These are phyloP conservation scores for Boletus rubroflammeus DNA, from an alignment of 768 basidiomycete species.

Conservation along the genomic window DNA sequence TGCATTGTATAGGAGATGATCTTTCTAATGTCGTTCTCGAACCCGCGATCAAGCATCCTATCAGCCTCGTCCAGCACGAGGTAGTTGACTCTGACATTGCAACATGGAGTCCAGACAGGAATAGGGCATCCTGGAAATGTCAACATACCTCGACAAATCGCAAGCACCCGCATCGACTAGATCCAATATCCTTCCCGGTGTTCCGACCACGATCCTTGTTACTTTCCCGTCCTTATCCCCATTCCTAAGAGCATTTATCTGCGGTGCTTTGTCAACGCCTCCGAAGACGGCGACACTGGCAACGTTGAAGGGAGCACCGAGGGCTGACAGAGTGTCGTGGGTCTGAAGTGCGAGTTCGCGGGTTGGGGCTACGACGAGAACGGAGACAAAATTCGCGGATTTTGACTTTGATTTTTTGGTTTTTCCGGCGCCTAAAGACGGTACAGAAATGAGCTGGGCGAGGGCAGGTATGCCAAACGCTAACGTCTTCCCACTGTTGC, in stretches of 20 bases:
- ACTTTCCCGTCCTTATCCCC: slow-evolving; percentile 45
- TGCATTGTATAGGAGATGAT: slow-evolving; percentile 79
- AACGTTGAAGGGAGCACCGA: slow-evolving; percentile 74
- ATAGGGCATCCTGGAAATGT: not conserved
- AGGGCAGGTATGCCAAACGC: slow-evolving; percentile 94
- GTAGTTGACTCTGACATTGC: slow-evolving; percentile 65
- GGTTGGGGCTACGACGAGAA: slow-evolving; percentile 89
- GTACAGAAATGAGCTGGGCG: slow-evolving; percentile 51
- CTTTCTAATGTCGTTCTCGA: slow-evolving; percentile 93
- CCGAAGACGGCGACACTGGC: slow-evolving; percentile 88
- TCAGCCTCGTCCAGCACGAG: slow-evolving; percentile 97
- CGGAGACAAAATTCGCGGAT: slow-evolving; percentile 41
- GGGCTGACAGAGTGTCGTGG: slow-evolving; percentile 70
- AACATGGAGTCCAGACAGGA: not conserved
- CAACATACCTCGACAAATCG: slow-evolving; percentile 68
- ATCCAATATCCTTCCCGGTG: slow-evolving; percentile 91
- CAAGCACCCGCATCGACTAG: slow-evolving; percentile 84
- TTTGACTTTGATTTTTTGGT: slow-evolving; percentile 29
- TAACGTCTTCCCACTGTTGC: slow-evolving; percentile 84
- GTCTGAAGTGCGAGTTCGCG: slow-evolving; percentile 96
- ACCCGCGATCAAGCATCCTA: slow-evolving; percentile 96
- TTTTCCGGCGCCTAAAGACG: slow-evolving; percentile 17
- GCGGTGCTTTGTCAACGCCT: slow-evolving; percentile 88
- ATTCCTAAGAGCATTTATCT: slow-evolving; percentile 65
- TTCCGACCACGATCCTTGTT: slow-evolving; percentile 87